A percentile compares a stretch with the other conserved stretches of the same genome.
phyloP scores from a whole-genome alignment of 2,329 filamentous ascomycete species.

The Diaporthe citriasiana region DNA sequence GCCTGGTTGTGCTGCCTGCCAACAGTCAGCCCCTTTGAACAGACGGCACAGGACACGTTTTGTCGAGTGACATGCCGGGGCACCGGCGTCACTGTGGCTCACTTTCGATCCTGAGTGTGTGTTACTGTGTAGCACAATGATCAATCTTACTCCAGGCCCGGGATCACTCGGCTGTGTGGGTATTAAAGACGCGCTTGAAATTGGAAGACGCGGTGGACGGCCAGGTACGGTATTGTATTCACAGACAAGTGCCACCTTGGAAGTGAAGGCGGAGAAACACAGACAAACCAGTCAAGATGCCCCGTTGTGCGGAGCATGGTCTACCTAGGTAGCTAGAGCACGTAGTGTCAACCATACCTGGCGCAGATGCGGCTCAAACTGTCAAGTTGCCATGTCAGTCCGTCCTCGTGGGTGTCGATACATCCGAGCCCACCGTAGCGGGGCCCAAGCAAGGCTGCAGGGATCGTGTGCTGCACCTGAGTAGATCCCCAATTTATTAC shows the following conservation, averaged over 20 bases:
- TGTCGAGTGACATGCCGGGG: not conserved
- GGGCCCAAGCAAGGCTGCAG: slow-evolving; percentile 20
- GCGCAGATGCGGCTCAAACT: slow-evolving; percentile 1
- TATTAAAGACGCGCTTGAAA: not conserved
- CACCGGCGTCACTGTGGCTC: not conserved
- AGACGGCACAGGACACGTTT: slow-evolving; percentile 2
- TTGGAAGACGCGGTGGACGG: not conserved
- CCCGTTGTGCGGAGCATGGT: not conserved
- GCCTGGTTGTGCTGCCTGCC: not conserved
- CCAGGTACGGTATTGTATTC: not conserved
- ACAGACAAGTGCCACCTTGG: not conserved
- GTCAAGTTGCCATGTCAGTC: not conserved
- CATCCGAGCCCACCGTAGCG: slow-evolving; percentile 27
- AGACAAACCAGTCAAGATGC: not conserved
- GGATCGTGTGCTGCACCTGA: not conserved
- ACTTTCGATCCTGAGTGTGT: not conserved
- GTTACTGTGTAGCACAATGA: not conserved
- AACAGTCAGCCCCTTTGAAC: not conserved
- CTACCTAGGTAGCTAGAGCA: not conserved
- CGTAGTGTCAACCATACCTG: not conserved
- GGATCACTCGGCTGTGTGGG: slow-evolving; percentile 1
- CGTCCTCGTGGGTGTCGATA: slow-evolving; percentile 14
- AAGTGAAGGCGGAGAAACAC: not conserved
- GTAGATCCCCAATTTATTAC: slow-evolving; percentile 15
- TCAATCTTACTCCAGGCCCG: slow-evolving; percentile 10